Evolutionary conservation across 2,329 filamentous ascomycete species (phyloP).

Genomic region (Monosporascus cannonballus): DNA sequence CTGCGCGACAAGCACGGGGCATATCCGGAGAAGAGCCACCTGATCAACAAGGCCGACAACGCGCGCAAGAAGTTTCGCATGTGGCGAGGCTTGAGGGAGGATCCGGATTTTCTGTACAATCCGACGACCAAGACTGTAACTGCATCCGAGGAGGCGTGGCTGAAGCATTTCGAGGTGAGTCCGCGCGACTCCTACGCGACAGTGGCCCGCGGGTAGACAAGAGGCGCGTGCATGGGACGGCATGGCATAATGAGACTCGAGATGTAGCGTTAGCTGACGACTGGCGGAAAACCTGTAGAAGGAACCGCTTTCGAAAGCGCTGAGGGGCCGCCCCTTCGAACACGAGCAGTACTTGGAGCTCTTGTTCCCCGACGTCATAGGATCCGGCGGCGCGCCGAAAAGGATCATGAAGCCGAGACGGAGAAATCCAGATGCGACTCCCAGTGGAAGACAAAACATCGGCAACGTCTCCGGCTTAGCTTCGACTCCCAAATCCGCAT

Average conservation of each 20-base stretch:
- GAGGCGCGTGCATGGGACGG: too few relatives aligned
- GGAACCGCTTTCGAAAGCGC: conserved; percentile 51
- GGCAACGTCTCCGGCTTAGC: conserved; percentile 24
- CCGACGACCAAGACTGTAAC: conserved; percentile 43
- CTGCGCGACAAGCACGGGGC: conserved; percentile 50
- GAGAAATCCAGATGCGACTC: conserved; percentile 38
- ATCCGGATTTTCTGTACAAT: conserved; percentile 52
- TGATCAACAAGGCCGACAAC: conserved; percentile 60
- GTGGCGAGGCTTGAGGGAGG: conserved; percentile 52
- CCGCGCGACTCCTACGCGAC: too few relatives aligned
- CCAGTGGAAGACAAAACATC: conserved; percentile 32
- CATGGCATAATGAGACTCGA: not conserved
- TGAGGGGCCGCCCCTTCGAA: conserved; percentile 52
- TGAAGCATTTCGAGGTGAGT: conserved; percentile 50
- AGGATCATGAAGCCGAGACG: conserved; percentile 51
- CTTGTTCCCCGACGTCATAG: conserved; percentile 54
- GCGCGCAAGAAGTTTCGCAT: conserved; percentile 57
- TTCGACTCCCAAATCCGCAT: conserved; percentile 12
- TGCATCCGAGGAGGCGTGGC: conserved; percentile 52
- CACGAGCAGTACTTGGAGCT: conserved; percentile 57
- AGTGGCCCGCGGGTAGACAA: too few relatives aligned
- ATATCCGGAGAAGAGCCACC: conserved; percentile 53
- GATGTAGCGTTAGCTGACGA: not conserved
- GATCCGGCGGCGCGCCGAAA: conserved; percentile 53
- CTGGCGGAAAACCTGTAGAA: conserved; percentile 31